Base-by-base conservation (phyloP, 306 rosid genomes). In the Castanea crenata region DNA sequence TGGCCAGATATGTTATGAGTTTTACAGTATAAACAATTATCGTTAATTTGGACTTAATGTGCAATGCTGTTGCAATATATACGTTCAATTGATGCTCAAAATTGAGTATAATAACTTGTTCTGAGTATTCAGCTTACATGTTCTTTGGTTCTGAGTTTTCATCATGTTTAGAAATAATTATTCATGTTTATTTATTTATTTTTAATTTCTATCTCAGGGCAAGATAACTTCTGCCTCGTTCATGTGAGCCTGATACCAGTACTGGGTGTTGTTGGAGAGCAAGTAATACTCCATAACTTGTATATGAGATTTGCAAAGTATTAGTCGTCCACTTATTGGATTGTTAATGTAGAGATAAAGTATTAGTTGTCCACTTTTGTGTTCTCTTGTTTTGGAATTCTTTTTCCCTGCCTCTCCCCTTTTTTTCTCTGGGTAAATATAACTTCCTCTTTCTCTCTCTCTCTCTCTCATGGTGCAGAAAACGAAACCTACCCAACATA, bases 241-340 rank as follows among this genome's bases (percentile, higher is more conserved):
- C 99, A 96, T 81, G 99, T 96, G 87, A 96, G 99, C 97, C 78
- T 96, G 80, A 90, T 96, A 78, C 99, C 98, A 18, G 97, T 96
- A 73, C 73, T 93, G 86, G 91, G 99, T 78, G 97, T 93, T 78
- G 99, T 96, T 81, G 99, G 99, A 77, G 99, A 96, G 88, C 99
- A 96, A 84, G 99, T 96, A 93, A 86, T 84, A 76, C 77, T 81
- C 63, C 58, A 67, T 71, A 73, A 81, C 62, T 71, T 41, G 55
- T 84, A 57, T 72, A 62, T 82, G 41, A 41, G 75, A 54, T 80
- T 76, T 81, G 27, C 34, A 58, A n/a, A 64, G 46, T 79, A 61
- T 58, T 77, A 63, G 69, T 76, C 63, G 4, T 27, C 41, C 35
- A 35, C 23, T 12, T 18, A 59, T 29, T 54, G 41, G 25, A 58